phyloP scores from a whole-genome alignment of 2,329 filamentous ascomycete genomes.

The Amphichorda felina region DNA sequence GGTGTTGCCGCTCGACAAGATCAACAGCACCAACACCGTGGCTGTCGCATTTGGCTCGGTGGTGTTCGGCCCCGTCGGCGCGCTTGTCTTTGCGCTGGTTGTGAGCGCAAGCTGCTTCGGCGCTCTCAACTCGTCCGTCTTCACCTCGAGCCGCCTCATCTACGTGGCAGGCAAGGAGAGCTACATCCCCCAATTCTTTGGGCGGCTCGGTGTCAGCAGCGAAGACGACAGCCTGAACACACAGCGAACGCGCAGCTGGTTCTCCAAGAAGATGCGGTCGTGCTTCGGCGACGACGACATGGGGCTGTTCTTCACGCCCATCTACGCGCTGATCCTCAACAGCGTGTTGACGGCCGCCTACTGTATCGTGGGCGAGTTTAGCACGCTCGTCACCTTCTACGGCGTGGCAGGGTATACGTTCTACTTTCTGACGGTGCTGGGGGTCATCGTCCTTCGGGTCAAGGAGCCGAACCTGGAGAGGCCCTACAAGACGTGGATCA shows the following conservation, averaged over 20 bases:
- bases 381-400: constrained; percentile 89
- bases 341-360: constrained; percentile 61
- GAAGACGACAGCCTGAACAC: constrained; percentile 26
- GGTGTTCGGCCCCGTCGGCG: constrained; percentile 77
- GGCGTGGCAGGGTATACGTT: constrained; percentile 95
- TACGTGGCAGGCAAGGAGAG: constrained; percentile 94
- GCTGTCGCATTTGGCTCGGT: constrained; percentile 85
- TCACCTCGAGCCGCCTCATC: constrained; percentile 82
- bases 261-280: constrained; percentile 45
- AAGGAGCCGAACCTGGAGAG: constrained; percentile 78
- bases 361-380: constrained; percentile 79
- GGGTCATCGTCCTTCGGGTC: constrained; percentile 81
- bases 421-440: constrained; percentile 91
- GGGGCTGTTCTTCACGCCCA: constrained; percentile 85
- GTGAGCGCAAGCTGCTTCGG: constrained; percentile 91
- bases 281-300: constrained; percentile 65
- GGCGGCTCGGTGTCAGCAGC: constrained; percentile 58
- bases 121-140: constrained; percentile 85
- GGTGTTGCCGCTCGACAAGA: constrained; percentile 67
- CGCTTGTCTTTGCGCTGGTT: constrained; percentile 74
- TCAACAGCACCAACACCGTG: constrained; percentile 88
- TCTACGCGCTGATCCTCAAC: constrained; percentile 83
- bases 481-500: constrained; percentile 93
- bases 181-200: constrained; percentile 76
- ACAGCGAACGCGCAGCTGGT: constrained; percentile 39